Conservation (phyloP, 2,329 filamentous ascomycete species). For the Metarhizium rileyi region DNA sequence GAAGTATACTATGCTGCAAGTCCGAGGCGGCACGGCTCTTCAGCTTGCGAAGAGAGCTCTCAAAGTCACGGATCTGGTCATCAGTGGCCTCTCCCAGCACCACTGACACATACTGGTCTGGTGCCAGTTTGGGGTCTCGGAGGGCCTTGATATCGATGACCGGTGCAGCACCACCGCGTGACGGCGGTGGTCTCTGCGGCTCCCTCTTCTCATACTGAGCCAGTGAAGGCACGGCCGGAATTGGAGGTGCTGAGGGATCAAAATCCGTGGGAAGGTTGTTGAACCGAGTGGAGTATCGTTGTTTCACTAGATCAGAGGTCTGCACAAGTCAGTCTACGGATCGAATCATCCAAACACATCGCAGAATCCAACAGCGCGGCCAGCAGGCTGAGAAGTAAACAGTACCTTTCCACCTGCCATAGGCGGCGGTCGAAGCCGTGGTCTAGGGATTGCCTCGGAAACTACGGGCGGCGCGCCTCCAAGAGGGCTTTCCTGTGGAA, state of each 20-base stretch:
- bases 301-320: constrained; percentile 80
- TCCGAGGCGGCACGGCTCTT: constrained; percentile 73
- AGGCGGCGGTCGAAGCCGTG: constrained; percentile 38
- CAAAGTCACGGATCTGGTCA: constrained; percentile 75
- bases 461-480: constrained; percentile 13
- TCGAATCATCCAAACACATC: background rate
- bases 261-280: constrained; percentile 65
- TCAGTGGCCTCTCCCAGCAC: constrained; percentile 79
- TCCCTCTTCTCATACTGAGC: constrained; percentile 47
- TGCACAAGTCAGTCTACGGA: constrained; percentile 22
- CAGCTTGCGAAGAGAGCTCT: constrained; percentile 63
- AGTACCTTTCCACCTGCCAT: constrained; percentile 45
- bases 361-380: background rate
- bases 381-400: constrained; percentile 9
- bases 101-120: constrained; percentile 68
- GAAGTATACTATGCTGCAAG: constrained; percentile 89
- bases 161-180: constrained; percentile 46
- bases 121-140: constrained; percentile 65
- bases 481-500: constrained; percentile 39
- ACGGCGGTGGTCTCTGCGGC: constrained; percentile 43
- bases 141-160: constrained; percentile 68
- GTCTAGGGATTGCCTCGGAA: constrained; percentile 23
- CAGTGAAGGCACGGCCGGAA: constrained; percentile 56
- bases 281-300: constrained; percentile 88
- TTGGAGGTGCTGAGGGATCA: constrained; percentile 56